phyloP scores from a whole-genome alignment of 2,329 filamentous ascomycete species.

The Ophiostoma pallidulum region DNA sequence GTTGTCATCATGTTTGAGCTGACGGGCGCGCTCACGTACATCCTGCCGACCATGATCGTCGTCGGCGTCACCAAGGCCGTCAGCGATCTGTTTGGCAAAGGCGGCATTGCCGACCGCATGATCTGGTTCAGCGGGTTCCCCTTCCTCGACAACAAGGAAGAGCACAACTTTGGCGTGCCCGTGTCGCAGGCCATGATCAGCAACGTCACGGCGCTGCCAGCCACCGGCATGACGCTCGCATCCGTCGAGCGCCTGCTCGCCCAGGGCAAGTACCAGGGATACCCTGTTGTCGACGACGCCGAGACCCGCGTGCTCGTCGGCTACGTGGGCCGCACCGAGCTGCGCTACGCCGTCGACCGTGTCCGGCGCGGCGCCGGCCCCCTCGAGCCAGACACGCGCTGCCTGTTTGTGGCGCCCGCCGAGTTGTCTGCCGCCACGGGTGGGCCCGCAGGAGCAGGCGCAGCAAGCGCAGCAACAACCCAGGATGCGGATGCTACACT shows the following conservation, averaged over 20 bases:
- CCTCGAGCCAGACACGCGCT: slow-evolving; percentile 59
- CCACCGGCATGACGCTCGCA: slow-evolving; percentile 63
- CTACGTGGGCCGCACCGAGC: slow-evolving; percentile 86
- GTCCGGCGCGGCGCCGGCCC: slow-evolving; percentile 56
- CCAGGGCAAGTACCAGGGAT: slow-evolving; percentile 81
- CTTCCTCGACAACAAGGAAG: slow-evolving; percentile 94
- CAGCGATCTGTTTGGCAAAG: slow-evolving; percentile 83
- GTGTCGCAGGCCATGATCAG: slow-evolving; percentile 85
- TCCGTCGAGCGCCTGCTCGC: slow-evolving; percentile 67
- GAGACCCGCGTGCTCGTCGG: slow-evolving; percentile 66
- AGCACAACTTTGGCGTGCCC: slow-evolving; percentile 90
- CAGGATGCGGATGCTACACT: slow-evolving; percentile 19
- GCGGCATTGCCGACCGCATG: slow-evolving; percentile 94
- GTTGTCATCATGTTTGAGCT: slow-evolving; percentile 99
- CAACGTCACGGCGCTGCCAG: slow-evolving; percentile 63
- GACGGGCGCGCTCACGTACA: slow-evolving; percentile 94
- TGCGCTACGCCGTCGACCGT: slow-evolving; percentile 81
- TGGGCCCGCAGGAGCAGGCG: slow-evolving; percentile 24
- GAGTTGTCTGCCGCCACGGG: slow-evolving; percentile 23
- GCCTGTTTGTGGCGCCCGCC: slow-evolving; percentile 55
- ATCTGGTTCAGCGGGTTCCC: slow-evolving; percentile 98
- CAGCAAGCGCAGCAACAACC: neutral
- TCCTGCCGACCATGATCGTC: slow-evolving; percentile 97
- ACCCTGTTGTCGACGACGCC: slow-evolving; percentile 75
- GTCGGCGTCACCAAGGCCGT: slow-evolving; percentile 95